Base-by-base conservation (phyloP, 2,329 filamentous ascomycete species). In the Cladophialophora chaetospira region DNA sequence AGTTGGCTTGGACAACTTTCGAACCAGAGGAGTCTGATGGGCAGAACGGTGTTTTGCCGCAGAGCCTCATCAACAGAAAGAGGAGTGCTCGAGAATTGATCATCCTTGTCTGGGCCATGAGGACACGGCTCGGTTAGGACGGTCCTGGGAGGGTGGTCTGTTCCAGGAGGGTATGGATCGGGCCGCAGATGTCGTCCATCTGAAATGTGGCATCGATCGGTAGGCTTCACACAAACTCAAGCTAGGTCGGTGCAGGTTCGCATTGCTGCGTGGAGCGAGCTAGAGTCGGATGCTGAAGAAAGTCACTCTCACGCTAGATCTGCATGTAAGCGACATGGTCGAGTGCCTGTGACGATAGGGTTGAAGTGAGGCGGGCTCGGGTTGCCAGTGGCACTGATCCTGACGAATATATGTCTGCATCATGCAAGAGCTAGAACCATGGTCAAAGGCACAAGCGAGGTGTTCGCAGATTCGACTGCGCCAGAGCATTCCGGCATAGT, bases 161-260 rank as follows among this genome's bases (percentile, higher is more conserved):
- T 6, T 33, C 28, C 23, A 44, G 40, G 31, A 40, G 29, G 28
- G 42, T 15, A 28, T 53, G 31, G 29, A 46, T 26, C 51, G 51
- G 51, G 51, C 51, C 51, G 51, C 43, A 53, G 51, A 53, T 45
- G 35, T 53, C 42, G 40, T 42, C 29, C 43, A 33, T 38, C 29
- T 53, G 40, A 15, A 36, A 53, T 53, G 51, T 53, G 51, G 51
- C 51, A 53, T 38, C 29, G 35, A 17, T 36, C 29, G 42, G 51
- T 53, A 53, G 51, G 42, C 31, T 46, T 53, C 11, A 43, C 29
- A 51, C 23, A 43, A 51, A 28, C 13, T 28, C 25, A 42, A 11
- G 4, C 35, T 42, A 31, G 23, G 35, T 42, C 28, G 33, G 25
- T n/a, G 36, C 28, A 17, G 48, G 48, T 51, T 51, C 23, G 48